Base-by-base conservation (phyloP, 495 filamentous ascomycete genomes). In the Penicillium egyptiacum region DNA sequence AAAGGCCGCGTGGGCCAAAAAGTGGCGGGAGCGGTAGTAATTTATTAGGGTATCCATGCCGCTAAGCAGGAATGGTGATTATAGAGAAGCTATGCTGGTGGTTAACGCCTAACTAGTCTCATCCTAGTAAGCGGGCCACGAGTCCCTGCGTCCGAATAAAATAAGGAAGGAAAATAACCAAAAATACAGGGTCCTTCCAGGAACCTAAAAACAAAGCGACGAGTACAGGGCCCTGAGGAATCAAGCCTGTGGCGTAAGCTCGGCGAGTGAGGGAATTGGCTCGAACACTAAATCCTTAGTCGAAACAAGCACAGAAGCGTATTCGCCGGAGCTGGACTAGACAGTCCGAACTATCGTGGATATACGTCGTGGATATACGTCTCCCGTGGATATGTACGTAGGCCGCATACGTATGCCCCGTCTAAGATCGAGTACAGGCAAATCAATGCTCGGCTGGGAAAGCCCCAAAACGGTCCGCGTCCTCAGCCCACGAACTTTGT, bases 331-430 rank as follows among this genome's bases (percentile, higher is more conserved):
- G 56, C 37, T n/a, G 47, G 47, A 43, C 41, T 65, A 52, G 55
- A 46, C 55, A 43, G 26, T 45, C 55, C 37, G 41, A 35, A 33
- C 35, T 50, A 39, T 35, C 45, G 54, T 58, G 50, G 55, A 65
- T 65, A 65, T 65, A 65, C 62, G 62, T 65, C 9, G 54, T 58
- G 50, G 55, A 65, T 65, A 65, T 65, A 65, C 62, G 62, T 65
- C 9, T 19, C 9, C 39, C 8, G 54, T 57, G 55, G 55, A 64
- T 62, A 64, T 62, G 62, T 67, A 66, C 63, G 66, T 67, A 64
- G 58, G 30, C 63, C 50, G 66, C 63, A 58, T 64, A 69, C 66
- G 66, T 69, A 69, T 64, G 56, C 58, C 53, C 56, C 55, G 50
- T 67, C 45, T 39, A 41, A 39, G 26, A 42, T 54, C 40, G 17